Conservation (phyloP, 495 filamentous ascomycete species). For the Penicillium goetzii region DNA sequence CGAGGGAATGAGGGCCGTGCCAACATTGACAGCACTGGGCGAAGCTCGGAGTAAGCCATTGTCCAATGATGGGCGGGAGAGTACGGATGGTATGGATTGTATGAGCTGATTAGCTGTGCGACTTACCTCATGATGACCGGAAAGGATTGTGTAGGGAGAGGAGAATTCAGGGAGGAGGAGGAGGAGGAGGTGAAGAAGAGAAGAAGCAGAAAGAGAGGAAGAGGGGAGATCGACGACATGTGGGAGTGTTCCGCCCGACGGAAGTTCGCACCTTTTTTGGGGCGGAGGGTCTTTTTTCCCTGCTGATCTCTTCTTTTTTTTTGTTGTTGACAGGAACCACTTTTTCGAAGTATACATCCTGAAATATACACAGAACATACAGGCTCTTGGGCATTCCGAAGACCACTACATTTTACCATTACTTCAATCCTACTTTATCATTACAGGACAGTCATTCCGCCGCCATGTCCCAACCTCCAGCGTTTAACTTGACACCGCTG, state of each 20-base stretch:
- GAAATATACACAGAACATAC: neutral
- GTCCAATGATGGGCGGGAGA: neutral
- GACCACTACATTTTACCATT: neutral
- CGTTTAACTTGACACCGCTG: constrained; percentile 67
- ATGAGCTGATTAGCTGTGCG: neutral
- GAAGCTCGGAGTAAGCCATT: constrained; percentile 39
- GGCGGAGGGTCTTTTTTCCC: constrained; percentile 5
- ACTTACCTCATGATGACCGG: constrained; percentile 45
- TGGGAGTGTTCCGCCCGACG: constrained; percentile 29
- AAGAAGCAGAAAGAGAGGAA: constrained; percentile 4
- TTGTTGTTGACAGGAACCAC: neutral
- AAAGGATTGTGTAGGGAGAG: constrained; percentile 1
- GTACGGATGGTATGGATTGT: neutral
- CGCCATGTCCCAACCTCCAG: constrained; percentile 29
- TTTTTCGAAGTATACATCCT: no score
- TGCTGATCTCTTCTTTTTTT: constrained; percentile 9
- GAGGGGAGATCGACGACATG: neutral
- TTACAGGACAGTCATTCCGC: neutral
- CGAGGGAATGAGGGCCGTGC: constrained; percentile 85
- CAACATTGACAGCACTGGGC: constrained; percentile 55
- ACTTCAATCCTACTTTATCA: neutral
- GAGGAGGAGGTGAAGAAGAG: constrained; percentile 5
- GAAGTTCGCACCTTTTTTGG: constrained; percentile 32
- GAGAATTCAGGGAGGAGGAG: no score
- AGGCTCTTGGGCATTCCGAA: no score